Conservation (phyloP, 106 monocot genomes). For the Xerophyta viscosa region DNA sequence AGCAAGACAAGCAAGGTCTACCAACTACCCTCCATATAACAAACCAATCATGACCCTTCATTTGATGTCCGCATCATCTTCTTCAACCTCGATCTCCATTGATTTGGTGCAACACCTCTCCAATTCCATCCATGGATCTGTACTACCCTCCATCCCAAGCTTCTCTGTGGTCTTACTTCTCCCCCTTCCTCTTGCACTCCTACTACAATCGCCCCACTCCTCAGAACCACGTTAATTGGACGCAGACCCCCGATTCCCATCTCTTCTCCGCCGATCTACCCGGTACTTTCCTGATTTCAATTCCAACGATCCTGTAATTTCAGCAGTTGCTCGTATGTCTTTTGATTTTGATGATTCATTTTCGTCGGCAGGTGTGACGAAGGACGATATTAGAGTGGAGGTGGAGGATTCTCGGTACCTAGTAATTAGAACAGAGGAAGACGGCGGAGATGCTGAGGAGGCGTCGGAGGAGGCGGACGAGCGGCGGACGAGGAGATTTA, state of each 20-base stretch:
- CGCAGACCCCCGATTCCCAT: constrained; percentile 34
- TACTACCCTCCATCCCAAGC: background rate
- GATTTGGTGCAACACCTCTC: too few relatives aligned
- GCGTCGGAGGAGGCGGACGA: background rate
- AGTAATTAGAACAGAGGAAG: constrained; percentile 43
- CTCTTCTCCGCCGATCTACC: constrained; percentile 36
- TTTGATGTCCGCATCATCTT: background rate
- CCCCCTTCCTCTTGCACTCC: background rate
- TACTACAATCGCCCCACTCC: background rate
- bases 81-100: background rate
- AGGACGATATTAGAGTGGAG: constrained; percentile 71
- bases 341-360: background rate
- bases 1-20: too few relatives aligned
- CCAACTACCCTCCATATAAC: too few relatives aligned
- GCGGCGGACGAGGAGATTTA: constrained; percentile 24
- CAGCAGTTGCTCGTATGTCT: too few relatives aligned
- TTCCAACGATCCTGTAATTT: too few relatives aligned
- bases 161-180: background rate
- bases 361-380: constrained; percentile 37
- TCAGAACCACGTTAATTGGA: constrained; percentile 32
- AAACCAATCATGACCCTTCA: background rate
- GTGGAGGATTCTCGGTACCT: constrained; percentile 64
- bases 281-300: constrained; percentile 9
- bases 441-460: background rate
- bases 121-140: constrained; percentile 5